Evolutionary conservation across 2,329 filamentous ascomycete genomes (phyloP).

Genomic region (Botrytis aclada): DNA sequence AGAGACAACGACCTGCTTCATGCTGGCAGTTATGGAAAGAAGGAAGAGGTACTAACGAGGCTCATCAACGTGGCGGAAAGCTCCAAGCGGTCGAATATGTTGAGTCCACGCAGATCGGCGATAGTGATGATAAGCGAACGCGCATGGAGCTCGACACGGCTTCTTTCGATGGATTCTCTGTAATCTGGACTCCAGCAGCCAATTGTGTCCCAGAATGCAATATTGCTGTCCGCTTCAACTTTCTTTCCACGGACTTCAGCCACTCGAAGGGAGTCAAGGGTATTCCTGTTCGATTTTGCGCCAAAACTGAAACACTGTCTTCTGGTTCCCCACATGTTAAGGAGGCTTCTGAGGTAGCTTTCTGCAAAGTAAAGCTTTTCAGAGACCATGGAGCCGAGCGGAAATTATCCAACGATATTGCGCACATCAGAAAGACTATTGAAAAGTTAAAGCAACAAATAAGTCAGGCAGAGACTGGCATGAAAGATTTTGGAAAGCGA

Average conservation of each 20-base stretch:
- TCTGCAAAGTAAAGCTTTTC: conserved; percentile 96
- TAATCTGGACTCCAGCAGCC: conserved; percentile 76
- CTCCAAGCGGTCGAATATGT: conserved; percentile 95
- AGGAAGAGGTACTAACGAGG: conserved; percentile 90
- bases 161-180: conserved; percentile 91
- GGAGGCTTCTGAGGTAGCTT: conserved; percentile 70
- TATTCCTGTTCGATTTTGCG: conserved; percentile 87
- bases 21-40: conserved; percentile 97
- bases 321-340: conserved; percentile 49
- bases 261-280: conserved; percentile 98
- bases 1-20: conserved; percentile 74
- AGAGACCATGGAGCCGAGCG: conserved; percentile 92
- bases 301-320: conserved; percentile 74
- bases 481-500: conserved; percentile 65
- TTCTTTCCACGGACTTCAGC: conserved; percentile 96
- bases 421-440: conserved; percentile 93
- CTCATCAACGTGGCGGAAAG: conserved; percentile 87
- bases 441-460: conserved; percentile 96
- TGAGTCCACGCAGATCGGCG: conserved; percentile 57
- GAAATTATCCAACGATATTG: conserved; percentile 90
- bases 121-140: conserved; percentile 63
- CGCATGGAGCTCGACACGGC: conserved; percentile 69
- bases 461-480: conserved; percentile 66
- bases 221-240: conserved; percentile 94
- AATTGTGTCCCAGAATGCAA: conserved; percentile 72